These are phyloP conservation scores for Cucumis sativus DNA, from an alignment of 306 rosid species.

Conservation along the genomic window Cucumber_9930_V3 NC_026659.2:26246001-26246500, in stretches of 20 bases:
- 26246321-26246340: constrained; percentile 61
- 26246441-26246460: constrained; percentile 92
- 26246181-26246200: not conserved
- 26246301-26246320: not conserved
- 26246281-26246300: not conserved
- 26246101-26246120: not conserved
- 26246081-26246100: not conserved
- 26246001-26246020: not conserved
- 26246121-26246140: not conserved
- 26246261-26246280: too few relatives aligned
- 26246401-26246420: constrained; percentile 84
- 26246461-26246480: constrained; percentile 6
- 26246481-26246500: constrained; percentile 24
- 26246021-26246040: not conserved
- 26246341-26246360: constrained; percentile 96
- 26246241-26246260: not conserved
- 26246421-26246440: constrained; percentile 87
- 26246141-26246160: not conserved
- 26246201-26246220: not conserved
- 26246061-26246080: not conserved
- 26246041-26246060: not conserved
- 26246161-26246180: not conserved
- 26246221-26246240: not conserved
- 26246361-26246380: constrained; percentile 98
- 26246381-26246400: constrained; percentile 81